Evolutionary conservation across 2,329 filamentous ascomycete genomes (phyloP).

Genomic region (Mycosphaerella arachidis): DNA sequence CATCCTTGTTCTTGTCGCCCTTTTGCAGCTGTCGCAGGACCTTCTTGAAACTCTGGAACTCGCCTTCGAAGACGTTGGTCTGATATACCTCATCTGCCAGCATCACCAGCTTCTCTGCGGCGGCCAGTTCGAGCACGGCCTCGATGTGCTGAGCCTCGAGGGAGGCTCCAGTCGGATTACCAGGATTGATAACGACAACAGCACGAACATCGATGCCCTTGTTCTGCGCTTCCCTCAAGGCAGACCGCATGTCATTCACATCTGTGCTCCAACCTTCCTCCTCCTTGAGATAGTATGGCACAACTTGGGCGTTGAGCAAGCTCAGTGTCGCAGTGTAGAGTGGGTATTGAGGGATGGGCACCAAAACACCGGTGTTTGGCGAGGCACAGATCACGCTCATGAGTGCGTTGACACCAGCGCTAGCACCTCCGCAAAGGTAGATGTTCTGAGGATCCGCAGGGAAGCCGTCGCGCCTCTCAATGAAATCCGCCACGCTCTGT

Average conservation of each 20-base stretch:
- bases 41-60: slow-evolving; percentile 95
- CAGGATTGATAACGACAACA: slow-evolving; percentile 96
- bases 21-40: slow-evolving; percentile 76
- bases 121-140: slow-evolving; percentile 80
- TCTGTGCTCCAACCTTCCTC: slow-evolving; percentile 82
- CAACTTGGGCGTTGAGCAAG: slow-evolving; percentile 76
- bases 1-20: slow-evolving; percentile 55
- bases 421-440: slow-evolving; percentile 88
- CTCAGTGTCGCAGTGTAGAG: slow-evolving; percentile 92
- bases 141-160: slow-evolving; percentile 74
- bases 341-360: slow-evolving; percentile 96
- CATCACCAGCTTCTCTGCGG: slow-evolving; percentile 77
- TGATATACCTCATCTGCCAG: slow-evolving; percentile 98
- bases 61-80: slow-evolving; percentile 92
- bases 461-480: slow-evolving; percentile 84
- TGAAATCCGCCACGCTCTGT: slow-evolving; percentile 85
- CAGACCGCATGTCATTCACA: slow-evolving; percentile 66
- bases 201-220: slow-evolving; percentile 83
- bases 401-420: slow-evolving; percentile 89
- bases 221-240: slow-evolving; percentile 66
- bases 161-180: slow-evolving; percentile 91
- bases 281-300: slow-evolving; percentile 94
- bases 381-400: slow-evolving; percentile 81
- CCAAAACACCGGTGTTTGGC: slow-evolving; percentile 74
- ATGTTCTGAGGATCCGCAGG: slow-evolving; percentile 74